phyloP scores from a whole-genome alignment of 768 basidiomycete genomes.

The Phaffia tasmanica region DNA sequence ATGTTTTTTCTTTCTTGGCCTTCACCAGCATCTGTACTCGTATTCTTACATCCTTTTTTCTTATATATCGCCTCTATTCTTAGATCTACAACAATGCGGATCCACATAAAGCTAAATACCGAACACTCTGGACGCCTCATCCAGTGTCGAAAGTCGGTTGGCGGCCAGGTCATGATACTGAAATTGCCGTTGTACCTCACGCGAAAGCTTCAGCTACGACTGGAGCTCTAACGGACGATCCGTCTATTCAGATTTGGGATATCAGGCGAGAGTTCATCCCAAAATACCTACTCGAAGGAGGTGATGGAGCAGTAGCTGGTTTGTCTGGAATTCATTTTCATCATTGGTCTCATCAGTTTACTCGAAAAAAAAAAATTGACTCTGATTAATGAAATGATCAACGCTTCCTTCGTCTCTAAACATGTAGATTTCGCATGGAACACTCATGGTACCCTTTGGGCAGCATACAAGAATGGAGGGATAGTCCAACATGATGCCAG shows the following conservation, averaged over 20 bases:
- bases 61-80: neutral
- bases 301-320: slow-evolving; percentile 69
- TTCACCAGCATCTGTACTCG: neutral
- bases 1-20: slow-evolving; percentile 20
- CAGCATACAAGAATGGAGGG: slow-evolving; percentile 60
- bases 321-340: slow-evolving; percentile 26
- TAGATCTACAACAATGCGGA: slow-evolving; percentile 63
- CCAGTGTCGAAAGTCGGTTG: slow-evolving; percentile 63
- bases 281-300: slow-evolving; percentile 63
- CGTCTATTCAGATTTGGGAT: slow-evolving; percentile 76
- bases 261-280: slow-evolving; percentile 67
- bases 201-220: slow-evolving; percentile 23
- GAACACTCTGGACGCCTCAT: slow-evolving; percentile 61
- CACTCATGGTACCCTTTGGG: slow-evolving; percentile 61
- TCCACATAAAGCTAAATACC: slow-evolving; percentile 49
- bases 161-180: slow-evolving; percentile 57
- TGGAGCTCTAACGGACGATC: slow-evolving; percentile 28
- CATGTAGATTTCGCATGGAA: slow-evolving; percentile 55
- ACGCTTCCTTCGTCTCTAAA: slow-evolving; percentile 7
- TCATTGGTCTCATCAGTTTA: neutral
- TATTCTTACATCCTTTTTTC: too few species aligned
- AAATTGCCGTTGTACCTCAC: slow-evolving; percentile 33
- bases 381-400: neutral
- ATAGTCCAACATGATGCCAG: slow-evolving; percentile 71
- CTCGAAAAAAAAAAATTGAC: neutral